Evolutionary conservation across 2,329 filamentous ascomycete species (phyloP).

Genomic region (Aspergillus sp.): DNA sequence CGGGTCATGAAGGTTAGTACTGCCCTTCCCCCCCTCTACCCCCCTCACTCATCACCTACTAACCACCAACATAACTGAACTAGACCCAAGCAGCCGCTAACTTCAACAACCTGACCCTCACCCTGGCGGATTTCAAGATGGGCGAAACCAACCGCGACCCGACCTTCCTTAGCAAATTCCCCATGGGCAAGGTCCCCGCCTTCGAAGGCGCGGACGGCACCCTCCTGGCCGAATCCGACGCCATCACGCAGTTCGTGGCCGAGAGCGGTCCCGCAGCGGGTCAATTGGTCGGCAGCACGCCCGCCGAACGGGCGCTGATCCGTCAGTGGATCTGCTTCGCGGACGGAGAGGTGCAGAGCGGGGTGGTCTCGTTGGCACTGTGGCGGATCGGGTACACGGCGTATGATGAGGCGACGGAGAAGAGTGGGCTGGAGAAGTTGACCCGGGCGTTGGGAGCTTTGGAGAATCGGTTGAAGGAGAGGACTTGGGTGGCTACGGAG

Average conservation of each 20-base stretch:
- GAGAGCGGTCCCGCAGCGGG: slow-evolving; percentile 47
- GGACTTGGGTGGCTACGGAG: slow-evolving; percentile 29
- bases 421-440: slow-evolving; percentile 18
- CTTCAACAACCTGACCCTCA: slow-evolving; percentile 39
- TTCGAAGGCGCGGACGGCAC: slow-evolving; percentile 52
- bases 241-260: slow-evolving; percentile 52
- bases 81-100: slow-evolving; percentile 36
- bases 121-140: slow-evolving; percentile 43
- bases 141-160: slow-evolving; percentile 47
- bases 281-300: slow-evolving; percentile 51
- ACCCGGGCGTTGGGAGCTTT: slow-evolving; percentile 25
- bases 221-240: slow-evolving; percentile 49
- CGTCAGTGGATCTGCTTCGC: slow-evolving; percentile 51
- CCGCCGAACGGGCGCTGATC: slow-evolving; percentile 47
- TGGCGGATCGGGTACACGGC: slow-evolving; percentile 23
- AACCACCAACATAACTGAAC: not conserved
- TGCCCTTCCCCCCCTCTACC: not conserved
- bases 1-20: slow-evolving; percentile 23
- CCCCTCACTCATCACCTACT: not conserved
- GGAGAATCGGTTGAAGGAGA: slow-evolving; percentile 23
- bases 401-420: slow-evolving; percentile 27
- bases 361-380: slow-evolving; percentile 21
- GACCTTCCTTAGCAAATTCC: slow-evolving; percentile 55
- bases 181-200: slow-evolving; percentile 55
- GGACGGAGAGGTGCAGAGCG: slow-evolving; percentile 34